Evolutionary conservation across 2,329 filamentous ascomycete species (phyloP), one percentile per base, ranked within the genome.

Genomic region (Dothideomycetes sp.): DNA sequence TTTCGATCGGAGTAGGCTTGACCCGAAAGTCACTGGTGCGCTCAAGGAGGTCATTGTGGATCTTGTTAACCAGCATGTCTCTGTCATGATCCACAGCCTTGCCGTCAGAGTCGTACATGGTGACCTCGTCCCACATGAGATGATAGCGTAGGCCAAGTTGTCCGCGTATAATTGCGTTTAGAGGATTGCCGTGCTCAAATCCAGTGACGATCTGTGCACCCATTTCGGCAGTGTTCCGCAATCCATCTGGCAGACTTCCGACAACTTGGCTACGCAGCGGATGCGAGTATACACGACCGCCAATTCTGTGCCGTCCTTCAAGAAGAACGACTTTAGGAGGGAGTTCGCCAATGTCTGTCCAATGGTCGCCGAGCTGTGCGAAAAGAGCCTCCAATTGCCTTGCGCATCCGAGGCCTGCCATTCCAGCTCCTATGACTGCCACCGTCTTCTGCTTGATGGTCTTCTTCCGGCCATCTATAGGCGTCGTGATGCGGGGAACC

Each of bases 171-270:
- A 98, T 77, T 36, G 88, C 77, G 56, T 95, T 93, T 50, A 98
- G 66, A 4, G 91, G 91, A 52, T 98, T 98, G 14, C 93, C 93
- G 48, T 85, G 77, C 49, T 96, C 87, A 57, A 96, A 98, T 0
- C 91, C 91, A 24, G 93, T 95, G 45, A 98, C 87, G 44, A 98
- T 96, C 71, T 98, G 94, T 40, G 89, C 91, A 19, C 91, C 91
- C 79, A 95, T 93, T 59, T 98, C 91, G 22, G 86, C 91, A 15
- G 88, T 96, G 54, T 81, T 82, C 37, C 63, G 73, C 58, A 71
- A 75, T 61, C 68, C 56, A 48, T 68, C 52, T 56, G 69, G 62
- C 55, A 77, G 50, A 47, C 63, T 61, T 54, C 67, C 55, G 41
- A 67, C 60, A 58, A 73, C 59, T 66, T 81, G 64, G 65, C 77